Conservation (phyloP, 1,284 basidiomycete species). For the Moesziomyces parantarcticus region DNA sequence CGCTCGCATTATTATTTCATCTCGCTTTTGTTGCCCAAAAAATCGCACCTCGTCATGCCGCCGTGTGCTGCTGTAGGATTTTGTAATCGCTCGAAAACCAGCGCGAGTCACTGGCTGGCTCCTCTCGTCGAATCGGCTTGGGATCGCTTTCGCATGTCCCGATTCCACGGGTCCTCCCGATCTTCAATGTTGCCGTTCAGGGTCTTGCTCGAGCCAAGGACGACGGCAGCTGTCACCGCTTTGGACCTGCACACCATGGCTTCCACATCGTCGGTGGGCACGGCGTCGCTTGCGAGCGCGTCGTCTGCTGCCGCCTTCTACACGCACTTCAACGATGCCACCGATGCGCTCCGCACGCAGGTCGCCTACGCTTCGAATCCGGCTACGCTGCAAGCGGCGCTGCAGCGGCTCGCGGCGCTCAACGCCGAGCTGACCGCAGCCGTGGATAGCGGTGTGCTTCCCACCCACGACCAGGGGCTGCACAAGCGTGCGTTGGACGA, state of each 20-base stretch:
- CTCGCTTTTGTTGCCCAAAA: too few relatives aligned
- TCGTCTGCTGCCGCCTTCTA: slow-evolving; percentile 35
- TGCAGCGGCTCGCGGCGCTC: slow-evolving; percentile 19
- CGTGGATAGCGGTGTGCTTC: slow-evolving; percentile 32
- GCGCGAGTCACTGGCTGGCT: too few relatives aligned
- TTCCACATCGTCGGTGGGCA: slow-evolving; percentile 31
- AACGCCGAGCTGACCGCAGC: slow-evolving; percentile 27
- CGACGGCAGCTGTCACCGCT: too few relatives aligned
- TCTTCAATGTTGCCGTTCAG: too few relatives aligned
- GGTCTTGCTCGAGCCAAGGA: too few relatives aligned
- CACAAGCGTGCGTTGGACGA: slow-evolving; percentile 30
- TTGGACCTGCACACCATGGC: slow-evolving; percentile 10
- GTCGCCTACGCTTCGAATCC: slow-evolving; percentile 1
- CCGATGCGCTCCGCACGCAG: slow-evolving; percentile 6
- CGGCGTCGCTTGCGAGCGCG: slow-evolving; percentile 23
- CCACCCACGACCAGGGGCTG: slow-evolving; percentile 31
- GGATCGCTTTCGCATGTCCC: too few relatives aligned
- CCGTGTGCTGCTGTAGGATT: slow-evolving; percentile 3
- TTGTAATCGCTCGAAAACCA: slow-evolving; percentile 1
- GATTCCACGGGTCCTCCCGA: too few relatives aligned
- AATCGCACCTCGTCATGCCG: not conserved
- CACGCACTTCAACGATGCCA: slow-evolving; percentile 13
- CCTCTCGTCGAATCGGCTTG: too few relatives aligned
- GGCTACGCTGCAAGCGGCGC: slow-evolving; percentile 16
- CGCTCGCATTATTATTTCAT: too few relatives aligned